These are phyloP conservation scores for Buxus sempervirens DNA, from an alignment of 164 flowering plant species.

Conservation along the genomic window DNA sequence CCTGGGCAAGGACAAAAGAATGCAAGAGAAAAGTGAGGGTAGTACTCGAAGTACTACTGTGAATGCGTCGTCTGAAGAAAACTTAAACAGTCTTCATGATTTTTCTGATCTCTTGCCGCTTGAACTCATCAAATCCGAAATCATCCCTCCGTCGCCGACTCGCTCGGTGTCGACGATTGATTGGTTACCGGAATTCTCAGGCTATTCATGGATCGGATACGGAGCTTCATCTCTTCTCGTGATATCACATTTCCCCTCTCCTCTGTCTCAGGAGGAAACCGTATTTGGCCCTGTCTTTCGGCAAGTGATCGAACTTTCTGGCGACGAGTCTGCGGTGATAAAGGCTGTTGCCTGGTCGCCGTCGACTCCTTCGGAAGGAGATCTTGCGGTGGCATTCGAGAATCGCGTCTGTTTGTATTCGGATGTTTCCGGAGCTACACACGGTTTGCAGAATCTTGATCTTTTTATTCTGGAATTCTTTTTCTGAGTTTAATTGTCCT, in stretches of 20 bases:
- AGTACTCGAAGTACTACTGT: not conserved
- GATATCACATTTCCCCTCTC: constrained; percentile 84
- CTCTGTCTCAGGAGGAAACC: constrained; percentile 43
- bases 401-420: constrained; percentile 47
- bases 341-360: constrained; percentile 65
- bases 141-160: constrained; percentile 62
- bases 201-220: constrained; percentile 87
- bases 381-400: constrained; percentile 67
- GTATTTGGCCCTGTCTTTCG: constrained; percentile 65
- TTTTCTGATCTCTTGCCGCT: constrained; percentile 44
- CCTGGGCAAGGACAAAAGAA: not conserved
- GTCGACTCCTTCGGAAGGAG: constrained; percentile 47
- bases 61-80: not conserved
- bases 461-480: not conserved
- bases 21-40: not conserved
- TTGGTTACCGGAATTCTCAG: constrained; percentile 63
- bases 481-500: not conserved
- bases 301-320: constrained; percentile 64
- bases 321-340: constrained; percentile 26
- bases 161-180: constrained; percentile 47
- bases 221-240: constrained; percentile 85
- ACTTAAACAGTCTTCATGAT: constrained; percentile 14
- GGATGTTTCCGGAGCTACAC: constrained; percentile 25
- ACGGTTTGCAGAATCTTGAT: constrained; percentile 28
- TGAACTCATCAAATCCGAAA: constrained; percentile 50